Base-by-base conservation (phyloP, 2,329 filamentous ascomycete genomes). In the Paecilomyces sp. region DNA sequence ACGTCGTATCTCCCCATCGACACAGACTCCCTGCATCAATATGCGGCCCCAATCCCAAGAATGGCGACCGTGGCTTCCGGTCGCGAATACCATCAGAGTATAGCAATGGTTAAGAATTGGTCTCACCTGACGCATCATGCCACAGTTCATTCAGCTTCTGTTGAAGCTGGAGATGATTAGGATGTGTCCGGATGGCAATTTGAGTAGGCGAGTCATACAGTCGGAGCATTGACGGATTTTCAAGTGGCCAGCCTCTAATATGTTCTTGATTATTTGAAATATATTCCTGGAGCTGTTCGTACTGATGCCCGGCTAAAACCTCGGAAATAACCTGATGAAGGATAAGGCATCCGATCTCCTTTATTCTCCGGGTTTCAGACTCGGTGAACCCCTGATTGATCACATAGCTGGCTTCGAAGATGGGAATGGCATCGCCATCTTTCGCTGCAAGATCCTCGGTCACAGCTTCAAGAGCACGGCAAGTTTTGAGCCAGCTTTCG, bases 21-120 rank as follows among this genome's bases (percentile, higher is more conserved):
- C 68, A 73, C 25, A 80, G 66, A 60, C 73, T 76, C 13, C 77
- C 76, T 1, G 76, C 77, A 61, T 79, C 76, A 52, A 79, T 77
- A 57, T 79, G 77, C 25, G 76, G 77, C 1, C 77, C 76, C 1
- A 79, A 67, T 3, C 77, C 75, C 4, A 71, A 68, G 61, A 79
- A 79, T 1, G 65, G 62, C 34, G 74, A 69, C 31, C 69, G 67
- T 3, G 75, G 74, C 2, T 73, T 69, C 12, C 77, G 70, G 58
- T 74, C 71, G 18, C 77, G 74, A 2, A 75, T 62, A 1, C 66
- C 75, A 55, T 80, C 76, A 22, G 69, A 65, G 60, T 77, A 79
- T 1, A 71, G 66, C 30, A 79, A 61, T 0, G 76, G 76, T 1
- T 76, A 73, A 3, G 71, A 63, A 1, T 66, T 69, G 0, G 67